Conservation (phyloP, 331 rosid species). For the Prunus yedoensis region DNA sequence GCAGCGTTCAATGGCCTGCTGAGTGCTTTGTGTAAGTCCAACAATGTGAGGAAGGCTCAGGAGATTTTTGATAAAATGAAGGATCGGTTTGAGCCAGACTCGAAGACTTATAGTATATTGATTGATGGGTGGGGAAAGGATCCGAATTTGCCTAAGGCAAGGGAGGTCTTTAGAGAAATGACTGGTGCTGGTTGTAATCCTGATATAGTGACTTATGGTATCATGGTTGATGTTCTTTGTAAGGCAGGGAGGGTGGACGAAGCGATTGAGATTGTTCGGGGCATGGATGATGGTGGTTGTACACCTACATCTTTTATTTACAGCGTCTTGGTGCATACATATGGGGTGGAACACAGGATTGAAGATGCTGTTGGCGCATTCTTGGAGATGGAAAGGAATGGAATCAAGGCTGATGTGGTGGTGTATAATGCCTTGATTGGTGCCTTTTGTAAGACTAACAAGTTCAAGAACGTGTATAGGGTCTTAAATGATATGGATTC, state of each 20-base stretch:
- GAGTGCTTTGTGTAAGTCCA: slow-evolving; percentile 81
- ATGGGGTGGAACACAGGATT: slow-evolving; percentile 71
- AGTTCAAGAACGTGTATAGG: slow-evolving; percentile 58
- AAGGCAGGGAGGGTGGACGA: slow-evolving; percentile 84
- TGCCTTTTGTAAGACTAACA: slow-evolving; percentile 62
- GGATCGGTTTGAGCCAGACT: slow-evolving; percentile 63
- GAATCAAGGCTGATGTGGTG: slow-evolving; percentile 64
- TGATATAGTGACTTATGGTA: slow-evolving; percentile 84
- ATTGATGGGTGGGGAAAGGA: slow-evolving; percentile 88
- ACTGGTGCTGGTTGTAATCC: slow-evolving; percentile 48
- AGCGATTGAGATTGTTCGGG: slow-evolving; percentile 64
- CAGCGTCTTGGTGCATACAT: slow-evolving; percentile 73
- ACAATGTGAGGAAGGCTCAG: slow-evolving; percentile 90
- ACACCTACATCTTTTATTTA: slow-evolving; percentile 67
- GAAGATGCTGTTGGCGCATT: slow-evolving; percentile 80
- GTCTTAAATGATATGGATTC: slow-evolving; percentile 68
- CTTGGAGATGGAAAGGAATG: slow-evolving; percentile 71
- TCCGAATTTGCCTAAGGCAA: slow-evolving; percentile 82
- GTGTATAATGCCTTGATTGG: slow-evolving; percentile 80
- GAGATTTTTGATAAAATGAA: slow-evolving; percentile 72
- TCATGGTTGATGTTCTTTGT: slow-evolving; percentile 78
- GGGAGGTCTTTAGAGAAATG: slow-evolving; percentile 77
- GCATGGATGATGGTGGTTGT: slow-evolving; percentile 56
- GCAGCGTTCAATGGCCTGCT: slow-evolving; percentile 75
- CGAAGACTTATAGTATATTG: slow-evolving; percentile 74